These are phyloP conservation scores for Candida sphagnicola DNA, from an alignment of 805 yeast genomes.

Conservation along the genomic window DNA sequence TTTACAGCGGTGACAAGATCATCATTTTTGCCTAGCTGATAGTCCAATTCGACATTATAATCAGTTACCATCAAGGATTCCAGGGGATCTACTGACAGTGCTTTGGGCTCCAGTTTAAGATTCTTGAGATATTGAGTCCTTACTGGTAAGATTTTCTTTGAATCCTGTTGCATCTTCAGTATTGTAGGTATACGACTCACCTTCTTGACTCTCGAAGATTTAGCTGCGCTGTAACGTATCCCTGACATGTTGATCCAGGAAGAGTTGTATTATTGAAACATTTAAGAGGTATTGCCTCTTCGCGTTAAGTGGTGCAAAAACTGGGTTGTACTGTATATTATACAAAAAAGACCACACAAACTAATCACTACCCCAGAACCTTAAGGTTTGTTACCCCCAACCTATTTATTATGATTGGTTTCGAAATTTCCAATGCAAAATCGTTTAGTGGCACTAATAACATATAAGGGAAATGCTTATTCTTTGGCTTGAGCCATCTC, in stretches of 20 bases:
- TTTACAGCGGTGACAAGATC: conserved; percentile 30
- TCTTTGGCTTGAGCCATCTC: too few relatives aligned
- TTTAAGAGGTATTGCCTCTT: too few relatives aligned
- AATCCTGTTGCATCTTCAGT: conserved; percentile 19
- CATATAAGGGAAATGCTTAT: too few relatives aligned
- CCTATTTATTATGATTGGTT: too few relatives aligned
- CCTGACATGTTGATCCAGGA: conserved; percentile 11
- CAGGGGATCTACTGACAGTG: neutral
- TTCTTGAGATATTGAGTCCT: conserved; percentile 19
- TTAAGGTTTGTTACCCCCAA: too few relatives aligned
- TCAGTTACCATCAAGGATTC: conserved; percentile 18
- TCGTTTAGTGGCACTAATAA: too few relatives aligned
- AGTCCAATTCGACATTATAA: conserved; percentile 39
- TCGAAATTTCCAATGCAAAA: too few relatives aligned
- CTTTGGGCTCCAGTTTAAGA: conserved; percentile 1
- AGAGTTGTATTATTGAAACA: too few relatives aligned
- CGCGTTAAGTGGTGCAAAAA: too few relatives aligned
- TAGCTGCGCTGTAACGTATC: conserved; percentile 37
- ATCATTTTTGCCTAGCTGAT: conserved; percentile 26
- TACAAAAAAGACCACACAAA: too few relatives aligned
- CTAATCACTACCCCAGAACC: too few relatives aligned
- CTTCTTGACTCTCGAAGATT: conserved; percentile 29
- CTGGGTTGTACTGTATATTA: too few relatives aligned
- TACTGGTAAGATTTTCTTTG: conserved; percentile 23
- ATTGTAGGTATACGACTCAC: conserved; percentile 17